A percentile compares a stretch with the other conserved stretches of the same genome.
phyloP scores from a whole-genome alignment of 2,329 filamentous ascomycete genomes.

The Alternaria ventricosa region DNA sequence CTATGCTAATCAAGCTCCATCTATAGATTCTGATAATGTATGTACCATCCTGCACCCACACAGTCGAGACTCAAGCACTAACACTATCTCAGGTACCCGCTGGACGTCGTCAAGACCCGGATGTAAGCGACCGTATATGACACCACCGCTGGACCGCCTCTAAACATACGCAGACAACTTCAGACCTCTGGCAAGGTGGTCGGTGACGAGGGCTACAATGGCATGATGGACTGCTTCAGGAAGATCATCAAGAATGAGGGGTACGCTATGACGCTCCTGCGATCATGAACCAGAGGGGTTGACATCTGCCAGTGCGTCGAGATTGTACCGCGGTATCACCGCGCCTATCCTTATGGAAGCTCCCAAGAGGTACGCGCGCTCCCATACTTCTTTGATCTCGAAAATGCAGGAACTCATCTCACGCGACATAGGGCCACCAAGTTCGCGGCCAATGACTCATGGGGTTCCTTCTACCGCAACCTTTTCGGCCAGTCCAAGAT shows the following conservation, averaged over 20 bases:
- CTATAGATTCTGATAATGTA: slow-evolving; percentile 86
- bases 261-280: slow-evolving; percentile 57
- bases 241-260: slow-evolving; percentile 98
- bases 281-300: slow-evolving; percentile 8
- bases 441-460: slow-evolving; percentile 98
- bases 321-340: slow-evolving; percentile 93
- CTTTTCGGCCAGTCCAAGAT: slow-evolving; percentile 84
- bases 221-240: slow-evolving; percentile 97
- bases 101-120: slow-evolving; percentile 98
- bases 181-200: slow-evolving; percentile 72
- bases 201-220: slow-evolving; percentile 87
- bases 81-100: slow-evolving; percentile 74
- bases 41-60: slow-evolving; percentile 2
- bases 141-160: slow-evolving; percentile 11
- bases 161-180: slow-evolving; percentile 70
- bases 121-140: slow-evolving; percentile 66
- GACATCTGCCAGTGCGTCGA: slow-evolving; percentile 68
- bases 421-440: slow-evolving; percentile 76
- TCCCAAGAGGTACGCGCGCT: slow-evolving; percentile 68
- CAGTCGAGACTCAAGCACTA: slow-evolving; percentile 1
- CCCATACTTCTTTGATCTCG: background rate
- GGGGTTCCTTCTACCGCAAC: slow-evolving; percentile 92
- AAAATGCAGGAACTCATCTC: background rate
- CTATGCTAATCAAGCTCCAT: slow-evolving; percentile 35
- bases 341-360: slow-evolving; percentile 99